These are phyloP conservation scores for Phaffia tasmanica DNA, from an alignment of 768 basidiomycete genomes.

Conservation along the genomic window DNA sequence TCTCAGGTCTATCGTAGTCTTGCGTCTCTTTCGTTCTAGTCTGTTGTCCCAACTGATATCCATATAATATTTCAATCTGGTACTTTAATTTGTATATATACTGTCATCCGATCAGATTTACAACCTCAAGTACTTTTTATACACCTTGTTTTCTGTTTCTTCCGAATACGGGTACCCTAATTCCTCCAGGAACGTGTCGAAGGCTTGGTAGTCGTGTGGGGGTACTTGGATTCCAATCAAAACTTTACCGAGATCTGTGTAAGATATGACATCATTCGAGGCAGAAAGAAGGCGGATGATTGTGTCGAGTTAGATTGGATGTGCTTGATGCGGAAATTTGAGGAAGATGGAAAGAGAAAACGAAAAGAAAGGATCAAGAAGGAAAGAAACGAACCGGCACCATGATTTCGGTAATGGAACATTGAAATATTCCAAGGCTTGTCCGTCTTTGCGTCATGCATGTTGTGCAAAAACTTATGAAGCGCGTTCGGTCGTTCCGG, in stretches of 20 bases:
- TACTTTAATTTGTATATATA: neutral
- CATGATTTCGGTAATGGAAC: conserved; percentile 97
- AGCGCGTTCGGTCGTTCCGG: conserved; percentile 89
- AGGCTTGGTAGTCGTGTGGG: conserved; percentile 51
- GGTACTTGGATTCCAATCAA: conserved; percentile 90
- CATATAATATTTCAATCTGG: too few relatives aligned
- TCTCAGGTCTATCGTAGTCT: too few relatives aligned
- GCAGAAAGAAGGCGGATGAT: neutral
- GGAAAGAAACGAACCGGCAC: conserved; percentile 56
- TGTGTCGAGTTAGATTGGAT: neutral
- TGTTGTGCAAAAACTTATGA: conserved; percentile 71
- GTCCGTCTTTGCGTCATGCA: conserved; percentile 48
- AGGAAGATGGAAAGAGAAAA: conserved; percentile 9
- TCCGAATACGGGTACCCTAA: conserved; percentile 83
- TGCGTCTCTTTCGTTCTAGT: too few relatives aligned
- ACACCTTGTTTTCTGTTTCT: conserved; percentile 81
- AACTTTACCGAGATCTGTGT: conserved; percentile 75
- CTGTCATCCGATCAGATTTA: neutral
- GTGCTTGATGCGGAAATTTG: neutral
- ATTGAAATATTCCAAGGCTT: conserved; percentile 76
- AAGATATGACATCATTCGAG: neutral
- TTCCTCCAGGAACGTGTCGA: conserved; percentile 60
- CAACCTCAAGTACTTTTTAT: conserved; percentile 43
- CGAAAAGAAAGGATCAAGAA: neutral
- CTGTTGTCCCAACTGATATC: too few relatives aligned